Conservation (phyloP, 495 filamentous ascomycete genomes). For the Talaromyces nanjingensis region DNA sequence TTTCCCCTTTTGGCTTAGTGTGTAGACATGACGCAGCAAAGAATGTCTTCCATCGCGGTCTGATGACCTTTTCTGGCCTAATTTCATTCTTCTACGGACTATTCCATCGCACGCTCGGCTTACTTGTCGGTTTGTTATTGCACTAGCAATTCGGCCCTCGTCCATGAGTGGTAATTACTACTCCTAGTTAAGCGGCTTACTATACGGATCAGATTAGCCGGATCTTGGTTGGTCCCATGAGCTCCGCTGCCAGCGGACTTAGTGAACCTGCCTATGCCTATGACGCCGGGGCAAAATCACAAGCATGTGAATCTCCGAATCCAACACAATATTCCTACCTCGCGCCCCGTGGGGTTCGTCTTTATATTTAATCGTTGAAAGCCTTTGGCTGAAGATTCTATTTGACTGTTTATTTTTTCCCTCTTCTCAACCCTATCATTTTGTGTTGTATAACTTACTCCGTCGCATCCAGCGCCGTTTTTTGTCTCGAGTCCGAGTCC, state of each 20-base stretch:
- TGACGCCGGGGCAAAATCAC: neutral
- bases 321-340: neutral
- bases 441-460: neutral
- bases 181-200: neutral
- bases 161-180: neutral
- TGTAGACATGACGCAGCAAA: neutral
- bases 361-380: neutral
- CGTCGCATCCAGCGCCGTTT: neutral
- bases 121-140: no score
- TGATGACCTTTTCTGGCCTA: neutral
- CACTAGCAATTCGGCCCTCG: no score
- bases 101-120: neutral
- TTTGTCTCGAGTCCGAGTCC: neutral
- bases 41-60: neutral
- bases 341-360: neutral
- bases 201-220: neutral
- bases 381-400: no score
- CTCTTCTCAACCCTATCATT: neutral
- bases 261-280: neutral
- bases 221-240: neutral
- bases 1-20: neutral
- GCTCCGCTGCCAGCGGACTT: neutral
- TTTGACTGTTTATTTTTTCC: neutral
- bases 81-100: neutral
- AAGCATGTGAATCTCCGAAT: conserved; percentile 7